Base-by-base conservation (phyloP, 495 filamentous ascomycete genomes). In the Daldinia bambusicola region DNA sequence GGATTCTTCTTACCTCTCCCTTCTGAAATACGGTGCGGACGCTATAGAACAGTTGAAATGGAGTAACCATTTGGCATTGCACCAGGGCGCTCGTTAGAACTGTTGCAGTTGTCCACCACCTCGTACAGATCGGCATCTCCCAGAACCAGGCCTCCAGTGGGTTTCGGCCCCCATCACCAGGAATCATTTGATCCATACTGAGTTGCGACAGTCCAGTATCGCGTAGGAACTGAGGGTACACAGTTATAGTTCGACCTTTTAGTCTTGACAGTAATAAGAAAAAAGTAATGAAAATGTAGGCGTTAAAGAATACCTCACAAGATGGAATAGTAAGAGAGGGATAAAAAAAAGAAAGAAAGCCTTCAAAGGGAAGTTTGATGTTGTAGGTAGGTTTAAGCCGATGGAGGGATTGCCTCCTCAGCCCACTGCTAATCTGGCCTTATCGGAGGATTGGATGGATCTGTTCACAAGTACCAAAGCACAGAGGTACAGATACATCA, bases 121-220 rank as follows among this genome's bases (percentile, higher is more conserved):
- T 83, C 30, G 96, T 98, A 75, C 94, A 95, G 22, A 94, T 89
- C 1, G 96, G 95, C 91, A 98, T 97, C 80, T 98, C 95, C 80
- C 90, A 97, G 82, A 97, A 97, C 95, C 95, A 98, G 76, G 94
- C 91, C 80, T 97, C 94, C 7, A 98, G 86, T 26, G 93, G 95
- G 73, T 95, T 92, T 66, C 91, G 89, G 78, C 82, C 90, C 80
- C 81, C 85, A 65, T 84, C 88, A 67, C 84, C 88, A 61, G 90
- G 84, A 80, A 91, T 87, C 74, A 77, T 76, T 67, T 88, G 87
- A 67, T 91, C 90, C 90, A 93, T 93, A 20, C 14, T 55, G 51
- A 56, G 40, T 70, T 50, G 37, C 32, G 65, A 55, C 53, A 13
- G 59, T 51, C n/a, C 18, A 4, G 26, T 26, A 26, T 32, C 34